phyloP scores from a whole-genome alignment of 2,329 filamentous ascomycete genomes.

The Penicillium olsonii region DNA sequence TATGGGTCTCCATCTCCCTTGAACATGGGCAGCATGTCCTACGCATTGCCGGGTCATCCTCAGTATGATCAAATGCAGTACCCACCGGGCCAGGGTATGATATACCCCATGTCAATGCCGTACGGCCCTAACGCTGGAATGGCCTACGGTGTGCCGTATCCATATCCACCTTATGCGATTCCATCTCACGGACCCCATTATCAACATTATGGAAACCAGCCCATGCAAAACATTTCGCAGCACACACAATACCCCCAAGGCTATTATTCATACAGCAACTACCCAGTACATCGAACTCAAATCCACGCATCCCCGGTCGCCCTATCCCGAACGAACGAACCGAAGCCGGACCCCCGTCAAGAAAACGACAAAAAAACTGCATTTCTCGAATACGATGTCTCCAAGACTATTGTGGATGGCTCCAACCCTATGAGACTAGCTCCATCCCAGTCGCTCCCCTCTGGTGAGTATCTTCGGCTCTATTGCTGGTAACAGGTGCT shows the following conservation, averaged over 20 bases:
- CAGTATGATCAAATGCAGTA: slow-evolving; percentile 30
- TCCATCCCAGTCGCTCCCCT: slow-evolving; percentile 11
- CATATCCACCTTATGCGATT: slow-evolving; percentile 33
- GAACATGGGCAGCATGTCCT: slow-evolving; percentile 34
- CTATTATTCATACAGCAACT: slow-evolving; percentile 18
- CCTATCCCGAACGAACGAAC: background rate
- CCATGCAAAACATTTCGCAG: slow-evolving; percentile 24
- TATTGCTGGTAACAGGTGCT: background rate
- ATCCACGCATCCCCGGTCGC: slow-evolving; percentile 5
- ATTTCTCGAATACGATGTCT: slow-evolving; percentile 33
- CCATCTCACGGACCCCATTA: slow-evolving; percentile 27
- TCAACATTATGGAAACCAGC: slow-evolving; percentile 21
- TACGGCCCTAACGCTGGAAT: slow-evolving; percentile 23
- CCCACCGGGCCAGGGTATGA: slow-evolving; percentile 27
- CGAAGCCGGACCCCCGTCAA: slow-evolving; percentile 10
- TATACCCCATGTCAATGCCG: slow-evolving; percentile 34
- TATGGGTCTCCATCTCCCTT: slow-evolving; percentile 27
- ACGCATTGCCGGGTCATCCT: slow-evolving; percentile 29
- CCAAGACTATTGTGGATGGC: slow-evolving; percentile 41
- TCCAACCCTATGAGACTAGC: slow-evolving; percentile 32
- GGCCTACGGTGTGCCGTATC: slow-evolving; percentile 28
- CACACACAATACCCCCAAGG: slow-evolving; percentile 24
- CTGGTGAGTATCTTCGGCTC: slow-evolving; percentile 22
- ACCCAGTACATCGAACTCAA: slow-evolving; percentile 5
- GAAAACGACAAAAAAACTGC: slow-evolving; percentile 15